Evolutionary conservation across 148 eudicot species (phyloP).

Genomic region (Diospyros lotus): DNA sequence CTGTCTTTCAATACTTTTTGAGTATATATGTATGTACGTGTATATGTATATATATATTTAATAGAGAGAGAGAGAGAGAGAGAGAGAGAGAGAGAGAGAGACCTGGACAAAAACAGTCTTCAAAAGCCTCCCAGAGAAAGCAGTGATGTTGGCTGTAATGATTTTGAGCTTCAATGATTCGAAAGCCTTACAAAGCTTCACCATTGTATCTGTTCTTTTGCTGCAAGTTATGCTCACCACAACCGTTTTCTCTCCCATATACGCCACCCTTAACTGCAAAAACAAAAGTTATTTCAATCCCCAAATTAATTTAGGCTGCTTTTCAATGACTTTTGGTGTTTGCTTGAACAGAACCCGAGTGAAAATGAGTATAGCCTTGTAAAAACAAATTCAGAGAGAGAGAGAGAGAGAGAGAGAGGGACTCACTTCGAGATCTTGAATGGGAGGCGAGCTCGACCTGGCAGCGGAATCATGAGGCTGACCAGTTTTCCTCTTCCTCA

Average conservation of each 20-base stretch:
- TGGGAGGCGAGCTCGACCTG: slow-evolving; percentile 26
- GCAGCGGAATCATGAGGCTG: slow-evolving; percentile 19
- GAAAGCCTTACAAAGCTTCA: slow-evolving; percentile 61
- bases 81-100: neutral
- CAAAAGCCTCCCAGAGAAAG: slow-evolving; percentile 64
- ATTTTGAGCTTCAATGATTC: slow-evolving; percentile 79
- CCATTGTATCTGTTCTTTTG: slow-evolving; percentile 58
- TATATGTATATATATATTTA: neutral
- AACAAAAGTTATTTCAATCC: slow-evolving; percentile 23
- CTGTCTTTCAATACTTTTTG: too few relatives aligned
- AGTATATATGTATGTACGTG: too few relatives aligned
- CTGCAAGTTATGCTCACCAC: slow-evolving; percentile 71
- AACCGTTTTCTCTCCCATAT: slow-evolving; percentile 61
- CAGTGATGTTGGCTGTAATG: slow-evolving; percentile 57
- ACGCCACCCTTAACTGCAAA: slow-evolving; percentile 68
- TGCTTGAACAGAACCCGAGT: too few relatives aligned
- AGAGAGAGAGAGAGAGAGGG: neutral
- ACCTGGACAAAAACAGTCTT: slow-evolving; percentile 76
- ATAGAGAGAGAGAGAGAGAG: neutral
- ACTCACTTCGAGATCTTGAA: slow-evolving; percentile 65
- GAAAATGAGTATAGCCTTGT: neutral
- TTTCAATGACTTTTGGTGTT: slow-evolving; percentile 13
- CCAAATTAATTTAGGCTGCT: too few relatives aligned
- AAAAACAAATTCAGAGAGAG: too few relatives aligned
- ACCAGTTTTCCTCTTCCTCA: slow-evolving; percentile 45